Conservation (phyloP, 2,329 filamentous ascomycete genomes). For the Claviceps capensis region DNA sequence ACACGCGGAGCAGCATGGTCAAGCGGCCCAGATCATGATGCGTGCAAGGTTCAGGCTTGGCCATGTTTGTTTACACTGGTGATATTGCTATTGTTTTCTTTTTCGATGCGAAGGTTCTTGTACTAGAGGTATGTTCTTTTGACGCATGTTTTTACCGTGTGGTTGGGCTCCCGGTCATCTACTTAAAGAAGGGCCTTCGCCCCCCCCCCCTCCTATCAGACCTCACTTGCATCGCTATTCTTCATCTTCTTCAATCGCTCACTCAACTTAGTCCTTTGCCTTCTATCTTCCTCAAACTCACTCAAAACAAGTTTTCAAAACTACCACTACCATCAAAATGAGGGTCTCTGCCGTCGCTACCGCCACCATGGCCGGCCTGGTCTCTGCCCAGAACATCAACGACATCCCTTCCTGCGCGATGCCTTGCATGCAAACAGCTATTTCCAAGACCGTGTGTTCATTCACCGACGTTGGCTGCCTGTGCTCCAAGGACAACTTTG, state of each 20-base stretch:
- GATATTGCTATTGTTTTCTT: no score
- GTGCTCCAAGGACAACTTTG: slow-evolving; percentile 17
- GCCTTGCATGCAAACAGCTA: slow-evolving; percentile 21
- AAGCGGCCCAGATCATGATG: no score
- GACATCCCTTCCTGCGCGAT: slow-evolving; percentile 26
- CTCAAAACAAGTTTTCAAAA: background rate
- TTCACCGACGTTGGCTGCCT: slow-evolving; percentile 21
- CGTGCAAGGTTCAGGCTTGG: no score
- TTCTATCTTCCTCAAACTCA: background rate
- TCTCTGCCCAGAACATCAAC: slow-evolving; percentile 18
- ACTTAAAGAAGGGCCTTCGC: slow-evolving; percentile 19
- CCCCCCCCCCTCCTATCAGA: slow-evolving; percentile 6
- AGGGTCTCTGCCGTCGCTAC: slow-evolving; percentile 22
- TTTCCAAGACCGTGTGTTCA: slow-evolving; percentile 19
- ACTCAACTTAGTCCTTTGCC: no score
- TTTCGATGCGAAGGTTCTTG: no score
- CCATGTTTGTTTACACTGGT: no score
- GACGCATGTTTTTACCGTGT: background rate
- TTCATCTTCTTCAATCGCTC: background rate
- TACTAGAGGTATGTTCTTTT: no score
- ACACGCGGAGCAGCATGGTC: no score
- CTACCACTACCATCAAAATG: slow-evolving; percentile 16
- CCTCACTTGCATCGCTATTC: background rate
- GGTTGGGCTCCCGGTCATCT: slow-evolving; percentile 1
- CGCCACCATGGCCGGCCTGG: slow-evolving; percentile 21